phyloP scores from a whole-genome alignment of 2,329 filamentous ascomycete genomes.

The Ophiostoma triangulosporum region DNA sequence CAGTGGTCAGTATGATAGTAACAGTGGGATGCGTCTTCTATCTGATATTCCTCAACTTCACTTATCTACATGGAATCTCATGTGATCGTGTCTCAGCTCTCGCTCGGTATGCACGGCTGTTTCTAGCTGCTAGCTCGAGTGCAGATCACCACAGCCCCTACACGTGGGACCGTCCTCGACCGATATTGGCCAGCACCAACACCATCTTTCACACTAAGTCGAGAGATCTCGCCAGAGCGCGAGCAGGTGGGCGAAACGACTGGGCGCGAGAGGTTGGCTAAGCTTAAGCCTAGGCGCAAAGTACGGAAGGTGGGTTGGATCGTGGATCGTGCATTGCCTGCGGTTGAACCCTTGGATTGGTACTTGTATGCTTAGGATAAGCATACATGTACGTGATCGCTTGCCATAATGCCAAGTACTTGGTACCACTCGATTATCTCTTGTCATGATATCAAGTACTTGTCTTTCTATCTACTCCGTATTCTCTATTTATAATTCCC shows the following conservation, averaged over 20 bases:
- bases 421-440: background rate
- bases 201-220: background rate
- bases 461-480: no score
- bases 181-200: constrained; percentile 9
- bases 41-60: no score
- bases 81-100: background rate
- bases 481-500: no score
- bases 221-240: background rate
- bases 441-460: no score
- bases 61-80: no score
- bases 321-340: background rate
- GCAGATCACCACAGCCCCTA: background rate
- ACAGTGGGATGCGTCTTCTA: no score
- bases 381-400: background rate
- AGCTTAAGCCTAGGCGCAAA: background rate
- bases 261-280: constrained; percentile 8
- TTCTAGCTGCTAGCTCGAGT: background rate
- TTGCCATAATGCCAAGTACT: background rate
- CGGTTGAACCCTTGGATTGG: background rate
- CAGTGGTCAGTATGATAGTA: no score
- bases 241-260: constrained; percentile 15
- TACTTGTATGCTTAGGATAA: no score
- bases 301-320: background rate
- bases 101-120: background rate
- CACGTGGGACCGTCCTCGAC: constrained; percentile 12